phyloP scores from a whole-genome alignment of 2,329 filamentous ascomycete species.

The Stachybotrys chartarum region DNA sequence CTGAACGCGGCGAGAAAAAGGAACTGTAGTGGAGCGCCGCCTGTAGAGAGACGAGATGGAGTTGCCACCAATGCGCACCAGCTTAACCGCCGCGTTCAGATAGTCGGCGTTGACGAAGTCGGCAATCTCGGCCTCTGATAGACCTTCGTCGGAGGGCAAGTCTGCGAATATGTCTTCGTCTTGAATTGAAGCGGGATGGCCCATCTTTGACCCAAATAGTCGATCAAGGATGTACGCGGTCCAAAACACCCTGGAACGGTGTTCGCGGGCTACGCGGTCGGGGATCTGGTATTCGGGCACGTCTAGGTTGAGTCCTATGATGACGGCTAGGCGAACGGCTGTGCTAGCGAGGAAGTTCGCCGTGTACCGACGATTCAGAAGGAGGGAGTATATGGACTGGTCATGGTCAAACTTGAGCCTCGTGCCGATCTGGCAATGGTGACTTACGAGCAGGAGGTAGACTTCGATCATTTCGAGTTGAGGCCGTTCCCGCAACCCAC shows the following conservation, averaged over 20 bases:
- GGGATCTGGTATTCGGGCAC: conserved; percentile 30
- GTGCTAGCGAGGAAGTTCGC: conserved; percentile 35
- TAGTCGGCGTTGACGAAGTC: conserved; percentile 26
- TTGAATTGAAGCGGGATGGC: conserved; percentile 38
- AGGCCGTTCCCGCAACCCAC: conserved; percentile 33
- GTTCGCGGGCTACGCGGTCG: conserved; percentile 28
- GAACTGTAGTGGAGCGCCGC: conserved; percentile 14
- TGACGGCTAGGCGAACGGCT: conserved; percentile 32
- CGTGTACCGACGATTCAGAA: conserved; percentile 35
- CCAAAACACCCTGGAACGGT: conserved; percentile 34
- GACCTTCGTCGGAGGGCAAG: conserved; percentile 26
- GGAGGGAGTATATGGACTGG: conserved; percentile 36
- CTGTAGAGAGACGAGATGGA: conserved; percentile 7
- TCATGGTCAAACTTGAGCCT: background rate
- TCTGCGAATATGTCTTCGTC: conserved; percentile 41
- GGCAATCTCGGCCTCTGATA: conserved; percentile 12
- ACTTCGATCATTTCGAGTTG: conserved; percentile 35
- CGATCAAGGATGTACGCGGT: conserved; percentile 36
- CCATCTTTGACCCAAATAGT: conserved; percentile 41
- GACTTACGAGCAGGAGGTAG: conserved; percentile 33
- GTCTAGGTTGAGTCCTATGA: conserved; percentile 36
- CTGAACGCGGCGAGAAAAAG: conserved; percentile 23
- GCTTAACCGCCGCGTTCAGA: conserved; percentile 25
- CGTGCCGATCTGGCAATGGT: background rate
- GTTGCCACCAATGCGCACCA: conserved; percentile 24